Conservation (phyloP, 768 basidiomycete species). For the Lanmaoa pseudosensibilis region DNA sequence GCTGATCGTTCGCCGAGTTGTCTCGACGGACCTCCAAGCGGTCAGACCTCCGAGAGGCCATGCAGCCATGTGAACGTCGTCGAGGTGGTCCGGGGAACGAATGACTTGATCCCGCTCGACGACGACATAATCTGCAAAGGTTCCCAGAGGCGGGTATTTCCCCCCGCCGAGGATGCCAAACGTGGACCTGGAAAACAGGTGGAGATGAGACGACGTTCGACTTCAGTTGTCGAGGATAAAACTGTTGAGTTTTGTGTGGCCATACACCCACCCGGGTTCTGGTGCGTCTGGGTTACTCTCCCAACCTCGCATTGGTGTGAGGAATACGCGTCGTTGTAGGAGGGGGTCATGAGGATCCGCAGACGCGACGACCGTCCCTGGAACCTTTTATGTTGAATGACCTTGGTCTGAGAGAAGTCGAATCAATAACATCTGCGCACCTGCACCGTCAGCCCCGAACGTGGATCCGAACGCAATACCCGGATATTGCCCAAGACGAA, state of each 20-base stretch:
- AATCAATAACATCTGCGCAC: conserved; percentile 34
- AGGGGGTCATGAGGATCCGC: conserved; percentile 53
- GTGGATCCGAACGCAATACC: conserved; percentile 56
- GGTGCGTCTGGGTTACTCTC: conserved; percentile 61
- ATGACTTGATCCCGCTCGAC: conserved; percentile 72
- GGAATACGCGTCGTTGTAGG: conserved; percentile 65
- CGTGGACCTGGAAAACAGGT: conserved; percentile 30
- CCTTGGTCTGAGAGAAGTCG: background rate
- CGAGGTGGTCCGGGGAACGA: conserved; percentile 62
- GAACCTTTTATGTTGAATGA: background rate
- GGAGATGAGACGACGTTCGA: background rate
- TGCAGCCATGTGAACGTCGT: conserved; percentile 67
- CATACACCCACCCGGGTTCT: conserved; percentile 53
- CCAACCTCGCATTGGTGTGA: conserved; percentile 81
- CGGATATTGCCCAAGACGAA: conserved; percentile 67
- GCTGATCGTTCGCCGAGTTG: background rate
- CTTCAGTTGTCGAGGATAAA: background rate
- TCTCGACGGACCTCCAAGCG: conserved; percentile 68
- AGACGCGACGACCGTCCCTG: conserved; percentile 66
- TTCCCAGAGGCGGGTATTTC: conserved; percentile 55
- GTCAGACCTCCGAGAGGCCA: conserved; percentile 80
- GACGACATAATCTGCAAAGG: conserved; percentile 74
- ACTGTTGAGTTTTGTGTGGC: background rate
- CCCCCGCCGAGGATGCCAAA: conserved; percentile 70
- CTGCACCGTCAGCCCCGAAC: conserved; percentile 75